phyloP scores from a whole-genome alignment of 1,284 basidiomycete species.

The Schizophyllum commune region DNA sequence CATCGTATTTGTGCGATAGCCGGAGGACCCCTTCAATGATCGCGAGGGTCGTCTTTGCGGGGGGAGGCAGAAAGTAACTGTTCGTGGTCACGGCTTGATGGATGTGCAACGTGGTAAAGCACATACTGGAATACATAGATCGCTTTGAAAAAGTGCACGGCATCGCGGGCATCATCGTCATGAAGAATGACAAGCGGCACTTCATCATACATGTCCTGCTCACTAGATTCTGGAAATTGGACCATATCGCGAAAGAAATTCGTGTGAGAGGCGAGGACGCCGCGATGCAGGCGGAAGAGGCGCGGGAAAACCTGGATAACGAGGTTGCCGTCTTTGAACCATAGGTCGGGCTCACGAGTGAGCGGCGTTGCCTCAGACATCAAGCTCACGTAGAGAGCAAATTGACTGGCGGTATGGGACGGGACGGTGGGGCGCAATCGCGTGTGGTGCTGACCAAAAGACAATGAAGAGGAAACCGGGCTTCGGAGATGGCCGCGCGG shows the following conservation, averaged over 20 bases:
- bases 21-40: not conserved
- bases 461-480: too few relatives aligned
- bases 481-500: too few relatives aligned
- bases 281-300: conserved; percentile 6
- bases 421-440: too few relatives aligned
- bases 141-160: not conserved
- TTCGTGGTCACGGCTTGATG: too few relatives aligned
- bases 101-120: too few relatives aligned
- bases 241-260: conserved; percentile 4
- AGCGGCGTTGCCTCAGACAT: too few relatives aligned
- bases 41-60: not conserved
- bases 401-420: too few relatives aligned
- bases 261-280: not conserved
- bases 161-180: conserved; percentile 1
- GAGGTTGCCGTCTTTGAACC: conserved; percentile 7
- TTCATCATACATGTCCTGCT: conserved; percentile 2
- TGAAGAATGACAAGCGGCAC: conserved; percentile 3
- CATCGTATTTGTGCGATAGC: not conserved
- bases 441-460: too few relatives aligned
- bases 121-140: not conserved
- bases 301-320: conserved; percentile 1
- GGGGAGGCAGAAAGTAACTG: not conserved
- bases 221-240: conserved; percentile 4
- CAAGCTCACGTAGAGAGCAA: too few relatives aligned
- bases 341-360: not conserved